Base-by-base conservation (phyloP, 495 filamentous ascomycete genomes). In the Lasiosphaeria miniovina region DNA sequence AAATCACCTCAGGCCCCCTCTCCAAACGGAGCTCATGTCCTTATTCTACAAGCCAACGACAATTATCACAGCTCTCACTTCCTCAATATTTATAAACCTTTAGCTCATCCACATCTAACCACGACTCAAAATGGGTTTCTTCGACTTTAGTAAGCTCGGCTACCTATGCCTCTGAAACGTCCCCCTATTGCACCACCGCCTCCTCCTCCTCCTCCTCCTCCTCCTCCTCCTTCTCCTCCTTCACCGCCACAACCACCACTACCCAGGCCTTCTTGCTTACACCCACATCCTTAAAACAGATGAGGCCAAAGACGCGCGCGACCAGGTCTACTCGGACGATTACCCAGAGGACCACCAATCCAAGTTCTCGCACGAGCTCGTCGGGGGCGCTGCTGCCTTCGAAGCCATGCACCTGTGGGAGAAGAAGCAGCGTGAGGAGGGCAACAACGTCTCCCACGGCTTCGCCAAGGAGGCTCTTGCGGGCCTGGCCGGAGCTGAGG, bases 331-430 rank as follows among this genome's bases (percentile, higher is more conserved):
- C 75, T 64, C 75, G 52, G 45, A 58, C 48, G 46, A 70, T 36
- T 63, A 68, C 36, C 5, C 15, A 36, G 51, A 57, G 17, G n/a
- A 49, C n/a, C 80, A 88, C 77, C 67, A 90, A 72, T 77, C 80
- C 68, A 81, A 84, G 68, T 74, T 90, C 68, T 82, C 82, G 62
- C 90, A 93, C 73, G 89, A 93, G 74, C 68, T 89, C 41, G 67
- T 91, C 55, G 88, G 86, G 66, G 88, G 88, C 52, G 90, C 84
- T 50, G 90, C 88, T 52, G 85, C 88, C 60, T 92, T 93, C 67
- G 89, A 84, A 62, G 90, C 82, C 59, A 87, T 94, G 82, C 90
- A 91, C 80, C 75, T 84, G 14, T 93, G 86, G 71, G 90, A 93
- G 74, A 85, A 91, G 71, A 76, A 85, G 58, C 86, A 90, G 76